phyloP scores from a whole-genome alignment of 495 filamentous ascomycete species.

The Neurospora sp. region DNA sequence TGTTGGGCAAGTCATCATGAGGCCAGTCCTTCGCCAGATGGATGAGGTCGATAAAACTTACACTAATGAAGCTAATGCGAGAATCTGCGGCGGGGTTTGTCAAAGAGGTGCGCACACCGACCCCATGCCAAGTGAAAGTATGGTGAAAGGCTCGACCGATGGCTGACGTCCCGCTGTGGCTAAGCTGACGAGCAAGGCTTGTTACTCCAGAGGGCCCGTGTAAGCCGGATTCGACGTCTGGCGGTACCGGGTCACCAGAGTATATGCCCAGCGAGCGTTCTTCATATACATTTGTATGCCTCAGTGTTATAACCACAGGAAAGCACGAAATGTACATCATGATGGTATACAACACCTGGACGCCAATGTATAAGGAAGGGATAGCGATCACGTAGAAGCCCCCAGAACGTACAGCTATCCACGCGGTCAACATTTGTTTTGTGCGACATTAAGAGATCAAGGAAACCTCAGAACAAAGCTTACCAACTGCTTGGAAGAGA shows the following conservation, averaged over 20 bases:
- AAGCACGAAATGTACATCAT: conserved; percentile 89
- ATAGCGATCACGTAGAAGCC: conserved; percentile 80
- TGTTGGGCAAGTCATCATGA: neutral
- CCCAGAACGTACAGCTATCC: conserved; percentile 60
- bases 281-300: conserved; percentile 56
- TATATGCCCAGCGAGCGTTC: conserved; percentile 65
- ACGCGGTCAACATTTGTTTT: conserved; percentile 1
- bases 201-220: neutral
- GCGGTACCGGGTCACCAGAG: conserved; percentile 29
- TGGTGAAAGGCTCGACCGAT: conserved; percentile 20
- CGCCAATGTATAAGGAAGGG: conserved; percentile 54
- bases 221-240: conserved; percentile 8
- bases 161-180: conserved; percentile 12
- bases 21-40: neutral
- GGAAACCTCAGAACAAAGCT: neutral
- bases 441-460: neutral
- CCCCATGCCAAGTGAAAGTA: conserved; percentile 29
- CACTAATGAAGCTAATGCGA: conserved; percentile 38
- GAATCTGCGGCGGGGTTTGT: conserved; percentile 16
- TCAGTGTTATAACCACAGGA: conserved; percentile 65
- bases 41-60: neutral
- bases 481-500: conserved; percentile 66
- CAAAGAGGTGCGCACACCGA: conserved; percentile 19
- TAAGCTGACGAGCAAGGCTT: conserved; percentile 9
- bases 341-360: conserved; percentile 76